These are phyloP conservation scores for Histomonas meleagridis DNA, from an alignment of 208 protist genomes.

Conservation along the genomic window DNA sequence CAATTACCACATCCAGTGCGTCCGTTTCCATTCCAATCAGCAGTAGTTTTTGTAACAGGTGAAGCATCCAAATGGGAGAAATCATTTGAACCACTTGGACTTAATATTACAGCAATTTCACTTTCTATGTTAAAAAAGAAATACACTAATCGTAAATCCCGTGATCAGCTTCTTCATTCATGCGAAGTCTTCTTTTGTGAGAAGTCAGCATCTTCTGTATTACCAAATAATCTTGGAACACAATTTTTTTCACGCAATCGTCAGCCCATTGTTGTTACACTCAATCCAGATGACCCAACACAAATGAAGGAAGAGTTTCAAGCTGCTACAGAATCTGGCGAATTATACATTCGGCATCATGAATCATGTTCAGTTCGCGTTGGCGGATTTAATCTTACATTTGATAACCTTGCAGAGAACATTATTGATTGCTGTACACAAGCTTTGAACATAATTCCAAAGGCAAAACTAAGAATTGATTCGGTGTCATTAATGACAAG, in stretches of 20 bases:
- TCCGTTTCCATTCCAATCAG: not conserved
- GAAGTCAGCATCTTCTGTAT: not conserved
- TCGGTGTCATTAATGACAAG: not conserved
- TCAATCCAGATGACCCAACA: not conserved
- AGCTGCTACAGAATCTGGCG: not conserved
- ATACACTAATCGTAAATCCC: not conserved
- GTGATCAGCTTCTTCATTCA: not conserved
- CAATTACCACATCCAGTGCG: not conserved
- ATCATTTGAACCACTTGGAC: not conserved
- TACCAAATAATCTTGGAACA: not conserved
- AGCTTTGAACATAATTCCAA: not conserved
- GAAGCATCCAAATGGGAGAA: not conserved
- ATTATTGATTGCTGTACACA: not conserved
- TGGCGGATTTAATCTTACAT: not conserved
- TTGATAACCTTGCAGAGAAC: slow-evolving; percentile 11
- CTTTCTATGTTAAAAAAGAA: not conserved
- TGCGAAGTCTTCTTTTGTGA: not conserved
- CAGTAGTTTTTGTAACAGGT: not conserved
- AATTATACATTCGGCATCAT: not conserved
- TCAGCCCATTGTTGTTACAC: not conserved
- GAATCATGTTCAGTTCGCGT: not conserved
- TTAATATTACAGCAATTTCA: slow-evolving; percentile 23
- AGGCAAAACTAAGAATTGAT: not conserved
- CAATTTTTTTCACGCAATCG: not conserved
- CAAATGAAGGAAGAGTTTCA: slow-evolving; percentile 1